Base-by-base conservation (phyloP, 306 rosid species). In the Glycine soja region DNA sequence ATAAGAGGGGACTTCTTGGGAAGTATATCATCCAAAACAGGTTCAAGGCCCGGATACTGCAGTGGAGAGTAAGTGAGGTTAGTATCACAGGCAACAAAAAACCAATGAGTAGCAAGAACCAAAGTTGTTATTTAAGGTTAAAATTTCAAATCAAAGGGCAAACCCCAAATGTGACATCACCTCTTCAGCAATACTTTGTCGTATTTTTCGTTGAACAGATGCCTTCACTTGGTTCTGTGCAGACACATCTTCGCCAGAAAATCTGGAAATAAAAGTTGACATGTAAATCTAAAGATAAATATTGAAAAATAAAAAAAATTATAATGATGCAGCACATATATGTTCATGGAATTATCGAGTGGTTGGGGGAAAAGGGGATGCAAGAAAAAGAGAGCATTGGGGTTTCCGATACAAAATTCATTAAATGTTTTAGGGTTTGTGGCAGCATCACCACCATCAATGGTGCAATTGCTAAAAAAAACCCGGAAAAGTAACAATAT, bases 221-320 rank as follows among this genome's bases (percentile, higher is more conserved):
- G 99, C 99, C 88, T 95, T 95, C 73, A 93, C 99, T 92, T 95
- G 99, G 80, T 95, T 95, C 87, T 95, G 99, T 72, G 94, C 99
- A 79, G 99, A 95, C n/a, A 95, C 97, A 6, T 95, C 98, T 81
- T 95, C 99, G 43, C 90, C 59, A 15, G 98, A 93, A 86, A 95
- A 95, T 77, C 98, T 95, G 84, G 61, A 79, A 24, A 24, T 24
- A 24, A 47, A 61, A 8, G 11, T 5, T 46, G 5, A 69, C 3
- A 76, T 18, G 52, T 24, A 24, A 24, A 24, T 24, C 30, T 24
- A 24, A 24, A 24, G 30, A 24, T 24, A 24, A 24, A 24, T 24
- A 24, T 24, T 24, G 30, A 24, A 24, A 24, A 24, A 24, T 24
- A 1, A 24, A 24, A 24, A 24, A 24, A 24, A 24, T 24, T 24